Conservation (phyloP, 2,329 filamentous ascomycete species). For the Sporothrix schenckii region DNA sequence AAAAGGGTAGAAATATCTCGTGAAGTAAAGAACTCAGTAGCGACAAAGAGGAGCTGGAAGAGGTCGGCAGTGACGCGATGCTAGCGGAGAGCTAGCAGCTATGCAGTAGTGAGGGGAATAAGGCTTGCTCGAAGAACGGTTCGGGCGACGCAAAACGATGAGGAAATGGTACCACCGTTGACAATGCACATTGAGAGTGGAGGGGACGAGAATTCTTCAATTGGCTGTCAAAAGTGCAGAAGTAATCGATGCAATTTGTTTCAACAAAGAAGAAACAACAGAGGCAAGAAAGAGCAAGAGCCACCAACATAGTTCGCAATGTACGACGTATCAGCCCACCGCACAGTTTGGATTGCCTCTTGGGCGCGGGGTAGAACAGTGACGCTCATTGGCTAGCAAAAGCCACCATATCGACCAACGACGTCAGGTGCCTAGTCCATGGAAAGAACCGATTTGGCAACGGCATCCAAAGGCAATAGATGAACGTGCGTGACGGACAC, state of each 20-base stretch:
- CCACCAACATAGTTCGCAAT: not conserved
- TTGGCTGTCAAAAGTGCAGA: not conserved
- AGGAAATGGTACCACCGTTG: slow-evolving; percentile 23
- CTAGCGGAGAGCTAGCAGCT: slow-evolving; percentile 23
- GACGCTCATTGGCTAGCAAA: slow-evolving; percentile 23
- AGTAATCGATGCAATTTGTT: not conserved
- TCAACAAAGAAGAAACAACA: not conserved
- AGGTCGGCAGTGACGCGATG: slow-evolving; percentile 4
- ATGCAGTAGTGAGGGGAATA: not conserved
- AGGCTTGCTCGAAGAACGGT: slow-evolving; percentile 19
- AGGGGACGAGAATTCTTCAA: not conserved
- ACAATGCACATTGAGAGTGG: not conserved
- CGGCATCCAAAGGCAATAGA: not conserved
- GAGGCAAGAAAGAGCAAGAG: not conserved
- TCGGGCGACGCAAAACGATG: slow-evolving; percentile 18
- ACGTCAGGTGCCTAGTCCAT: slow-evolving; percentile 21
- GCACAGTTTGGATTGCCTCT: no score
- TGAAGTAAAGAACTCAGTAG: not conserved
- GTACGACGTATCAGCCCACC: not conserved
- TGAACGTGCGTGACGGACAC: not conserved
- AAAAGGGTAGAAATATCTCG: slow-evolving; percentile 7
- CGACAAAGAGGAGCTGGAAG: slow-evolving; percentile 23
- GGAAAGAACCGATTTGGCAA: not conserved
- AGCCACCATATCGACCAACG: slow-evolving; percentile 10
- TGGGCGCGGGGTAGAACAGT: slow-evolving; percentile 21